A percentile compares a stretch with the other conserved stretches of the same genome.
These are phyloP conservation scores for Yamadazyma olivae DNA, from an alignment of 805 yeast species.

Conservation along the genomic window DNA sequence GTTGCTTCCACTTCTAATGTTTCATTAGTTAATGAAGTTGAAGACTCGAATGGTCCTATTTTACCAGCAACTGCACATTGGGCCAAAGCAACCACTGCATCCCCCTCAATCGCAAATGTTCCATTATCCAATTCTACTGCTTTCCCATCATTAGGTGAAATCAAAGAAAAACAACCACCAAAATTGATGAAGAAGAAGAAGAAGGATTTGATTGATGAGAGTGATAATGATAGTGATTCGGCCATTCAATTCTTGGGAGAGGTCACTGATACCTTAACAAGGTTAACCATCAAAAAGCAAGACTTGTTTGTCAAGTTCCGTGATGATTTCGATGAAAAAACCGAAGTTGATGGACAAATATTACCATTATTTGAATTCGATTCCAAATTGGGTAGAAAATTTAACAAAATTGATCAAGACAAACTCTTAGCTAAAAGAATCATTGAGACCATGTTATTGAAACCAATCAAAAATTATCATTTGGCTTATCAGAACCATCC, in stretches of 20 bases:
- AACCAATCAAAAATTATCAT: slow-evolving; percentile 43
- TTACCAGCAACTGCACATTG: slow-evolving; percentile 74
- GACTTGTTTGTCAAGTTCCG: slow-evolving; percentile 38
- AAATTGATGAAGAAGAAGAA: slow-evolving; percentile 29
- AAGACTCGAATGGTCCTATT: slow-evolving; percentile 33
- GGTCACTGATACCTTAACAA: slow-evolving; percentile 40
- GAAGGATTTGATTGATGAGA: slow-evolving; percentile 45
- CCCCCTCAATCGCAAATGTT: slow-evolving; percentile 33
- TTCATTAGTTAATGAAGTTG: slow-evolving; percentile 8
- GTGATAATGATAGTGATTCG: slow-evolving; percentile 38
- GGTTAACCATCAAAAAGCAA: slow-evolving; percentile 32
- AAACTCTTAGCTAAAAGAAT: slow-evolving; percentile 34
- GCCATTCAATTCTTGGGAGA: slow-evolving; percentile 49
- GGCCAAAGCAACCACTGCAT: slow-evolving; percentile 33
- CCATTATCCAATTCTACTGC: slow-evolving; percentile 49
- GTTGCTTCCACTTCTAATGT: not conserved
- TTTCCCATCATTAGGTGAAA: slow-evolving; percentile 58
- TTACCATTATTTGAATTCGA: slow-evolving; percentile 54
- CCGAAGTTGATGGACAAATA: slow-evolving; percentile 11
- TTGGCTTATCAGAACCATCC: slow-evolving; percentile 45
- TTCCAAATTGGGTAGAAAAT: slow-evolving; percentile 24
- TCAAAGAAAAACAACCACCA: slow-evolving; percentile 32
- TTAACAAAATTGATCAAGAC: slow-evolving; percentile 27
- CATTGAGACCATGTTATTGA: slow-evolving; percentile 38
- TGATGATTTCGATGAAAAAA: slow-evolving; percentile 14